These are phyloP conservation scores for Eucalyptus cloeziana DNA, from an alignment of 345 rosid genomes.

Conservation along the genomic window DNA sequence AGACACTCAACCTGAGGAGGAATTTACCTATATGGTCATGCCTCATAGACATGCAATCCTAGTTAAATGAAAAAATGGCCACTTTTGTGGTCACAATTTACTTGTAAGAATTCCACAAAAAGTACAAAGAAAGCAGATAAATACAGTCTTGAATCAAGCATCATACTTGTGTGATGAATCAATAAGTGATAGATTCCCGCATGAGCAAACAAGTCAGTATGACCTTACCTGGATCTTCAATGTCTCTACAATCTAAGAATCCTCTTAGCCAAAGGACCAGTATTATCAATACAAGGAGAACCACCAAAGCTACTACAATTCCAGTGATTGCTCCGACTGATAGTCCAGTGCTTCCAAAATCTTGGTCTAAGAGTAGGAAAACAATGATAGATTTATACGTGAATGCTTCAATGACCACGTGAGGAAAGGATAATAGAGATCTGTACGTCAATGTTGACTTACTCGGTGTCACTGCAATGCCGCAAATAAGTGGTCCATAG, in stretches of 20 bases:
- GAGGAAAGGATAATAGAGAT: background rate
- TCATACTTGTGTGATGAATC: background rate
- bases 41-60: too few relatives aligned
- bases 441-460: background rate
- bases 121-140: background rate
- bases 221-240: slow-evolving; percentile 44
- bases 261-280: slow-evolving; percentile 31
- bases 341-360: slow-evolving; percentile 39
- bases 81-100: too few relatives aligned
- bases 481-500: slow-evolving; percentile 89
- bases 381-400: background rate
- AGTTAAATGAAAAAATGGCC: too few relatives aligned
- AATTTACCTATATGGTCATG: too few relatives aligned
- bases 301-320: slow-evolving; percentile 41
- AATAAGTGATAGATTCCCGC: background rate
- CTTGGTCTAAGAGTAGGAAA: slow-evolving; percentile 32
- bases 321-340: slow-evolving; percentile 64
- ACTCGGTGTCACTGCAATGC: slow-evolving; percentile 68
- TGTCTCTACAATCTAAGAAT: slow-evolving; percentile 37
- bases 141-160: background rate
- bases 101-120: too few relatives aligned
- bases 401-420: background rate
- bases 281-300: slow-evolving; percentile 18
- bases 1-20: too few relatives aligned
- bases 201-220: background rate